Conservation (phyloP, 495 filamentous ascomycete species). For the Neurospora cerealis region DNA sequence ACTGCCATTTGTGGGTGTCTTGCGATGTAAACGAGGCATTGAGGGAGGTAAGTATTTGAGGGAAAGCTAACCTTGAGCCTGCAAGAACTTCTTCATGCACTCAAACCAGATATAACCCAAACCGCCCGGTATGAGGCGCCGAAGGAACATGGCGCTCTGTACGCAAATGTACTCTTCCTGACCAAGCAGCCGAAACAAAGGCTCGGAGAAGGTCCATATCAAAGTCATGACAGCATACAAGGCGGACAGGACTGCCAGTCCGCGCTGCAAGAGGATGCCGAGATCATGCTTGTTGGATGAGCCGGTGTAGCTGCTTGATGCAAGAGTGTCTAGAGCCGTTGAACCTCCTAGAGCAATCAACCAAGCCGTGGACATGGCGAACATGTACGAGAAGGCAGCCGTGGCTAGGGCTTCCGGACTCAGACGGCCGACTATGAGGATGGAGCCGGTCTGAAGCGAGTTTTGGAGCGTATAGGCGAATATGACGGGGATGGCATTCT, state of each 20-base stretch:
- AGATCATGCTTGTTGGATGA: constrained; percentile 74
- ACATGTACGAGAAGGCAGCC: constrained; percentile 85
- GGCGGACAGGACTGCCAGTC: constrained; percentile 59
- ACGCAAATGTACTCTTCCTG: constrained; percentile 70
- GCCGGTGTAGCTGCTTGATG: constrained; percentile 78
- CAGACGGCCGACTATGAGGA: constrained; percentile 68
- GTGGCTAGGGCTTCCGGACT: constrained; percentile 75
- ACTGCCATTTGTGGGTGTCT: background rate
- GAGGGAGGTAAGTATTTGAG: background rate
- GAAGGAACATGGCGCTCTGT: constrained; percentile 67
- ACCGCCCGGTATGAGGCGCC: constrained; percentile 71
- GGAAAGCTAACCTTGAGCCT: constrained; percentile 61
- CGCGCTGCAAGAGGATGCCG: constrained; percentile 71
- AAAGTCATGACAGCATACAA: constrained; percentile 71
- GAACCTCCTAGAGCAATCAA: constrained; percentile 87
- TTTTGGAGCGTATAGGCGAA: constrained; percentile 85
- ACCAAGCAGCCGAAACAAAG: constrained; percentile 64
- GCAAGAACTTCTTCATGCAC: constrained; percentile 82
- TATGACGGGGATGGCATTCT: constrained; percentile 69
- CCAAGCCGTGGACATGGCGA: constrained; percentile 86
- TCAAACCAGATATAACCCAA: constrained; percentile 91
- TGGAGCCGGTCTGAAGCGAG: constrained; percentile 75
- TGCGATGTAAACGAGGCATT: background rate
- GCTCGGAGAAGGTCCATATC: constrained; percentile 70
- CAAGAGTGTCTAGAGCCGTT: constrained; percentile 81